phyloP scores from a whole-genome alignment of 495 filamentous ascomycete species.

The Chaetomium fimeti region DNA sequence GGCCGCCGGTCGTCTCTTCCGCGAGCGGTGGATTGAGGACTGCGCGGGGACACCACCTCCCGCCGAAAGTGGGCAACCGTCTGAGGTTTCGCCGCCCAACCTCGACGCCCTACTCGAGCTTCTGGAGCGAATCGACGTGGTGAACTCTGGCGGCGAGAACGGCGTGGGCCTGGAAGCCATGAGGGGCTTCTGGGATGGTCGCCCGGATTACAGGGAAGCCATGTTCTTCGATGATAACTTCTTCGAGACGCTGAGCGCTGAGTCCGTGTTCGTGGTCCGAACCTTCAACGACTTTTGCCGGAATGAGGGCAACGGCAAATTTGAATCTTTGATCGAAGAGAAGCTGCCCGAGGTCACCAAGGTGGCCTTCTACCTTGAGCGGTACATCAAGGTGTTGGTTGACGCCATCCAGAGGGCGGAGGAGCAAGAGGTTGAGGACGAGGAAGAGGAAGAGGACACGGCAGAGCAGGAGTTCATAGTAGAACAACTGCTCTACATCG shows the following conservation, averaged over 20 bases:
- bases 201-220: slow-evolving; percentile 82
- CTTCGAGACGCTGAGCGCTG: slow-evolving; percentile 82
- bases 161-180: slow-evolving; percentile 91
- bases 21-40: slow-evolving; percentile 94
- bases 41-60: slow-evolving; percentile 65
- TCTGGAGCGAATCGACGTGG: slow-evolving; percentile 87
- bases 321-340: slow-evolving; percentile 72
- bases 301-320: slow-evolving; percentile 64
- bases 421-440: slow-evolving; percentile 51
- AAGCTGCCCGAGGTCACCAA: slow-evolving; percentile 94
- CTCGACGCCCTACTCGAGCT: slow-evolving; percentile 81
- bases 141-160: slow-evolving; percentile 84
- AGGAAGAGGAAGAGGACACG: slow-evolving; percentile 73
- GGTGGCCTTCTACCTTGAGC: slow-evolving; percentile 76
- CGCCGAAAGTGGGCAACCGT: slow-evolving; percentile 46
- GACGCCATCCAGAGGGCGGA: slow-evolving; percentile 61
- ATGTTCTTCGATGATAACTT: slow-evolving; percentile 79
- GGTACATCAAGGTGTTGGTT: slow-evolving; percentile 73
- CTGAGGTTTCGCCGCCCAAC: slow-evolving; percentile 59
- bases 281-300: slow-evolving; percentile 94
- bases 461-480: slow-evolving; percentile 91
- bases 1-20: slow-evolving; percentile 84
- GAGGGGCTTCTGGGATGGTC: slow-evolving; percentile 91
- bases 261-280: slow-evolving; percentile 81
- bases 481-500: slow-evolving; percentile 91